Base-by-base conservation (phyloP, 768 basidiomycete genomes). In the Mycena maculata region DNA sequence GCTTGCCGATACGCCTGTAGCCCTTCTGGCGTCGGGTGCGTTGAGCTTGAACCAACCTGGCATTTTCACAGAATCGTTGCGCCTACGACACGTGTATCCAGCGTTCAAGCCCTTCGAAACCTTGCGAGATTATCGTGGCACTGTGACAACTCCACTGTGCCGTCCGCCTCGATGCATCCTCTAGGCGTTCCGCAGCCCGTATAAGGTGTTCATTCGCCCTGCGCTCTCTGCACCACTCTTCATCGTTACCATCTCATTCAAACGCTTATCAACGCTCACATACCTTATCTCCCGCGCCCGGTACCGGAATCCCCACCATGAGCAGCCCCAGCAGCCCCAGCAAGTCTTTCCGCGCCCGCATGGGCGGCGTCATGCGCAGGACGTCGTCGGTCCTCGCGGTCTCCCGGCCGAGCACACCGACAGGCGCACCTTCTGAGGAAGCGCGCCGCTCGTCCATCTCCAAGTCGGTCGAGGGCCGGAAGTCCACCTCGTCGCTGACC, bases 291-390 rank as follows among this genome's bases (percentile, higher is more conserved):
- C 22, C 16, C 27, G 33, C 54, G 28, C 45, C 30, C 58, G 30
- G 41, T 38, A 45, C 59, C 50, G 58, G 48, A 16, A 28, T 53
- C 56, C 70, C 67, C 49, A 65, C 67, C 22, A 78, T 76, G 74
- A 77, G 74, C 60, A 77, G 72, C 66, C 72, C 78, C 23, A 77
- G 74, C 60, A 77, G 72, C 66, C 72, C 78, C 23, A 68, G 52
- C 28, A 85, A 80, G 73, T 81, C 85, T 48, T 81, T 86, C 73
- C 89, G 90, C 77, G 78, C 82, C 42, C 88, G 90, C 54, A 85
- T 91, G 80, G 87, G 87, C 54, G 84, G 82, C 52, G 86, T 81
- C 56, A 81, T 90, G 74, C 85, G 89, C 10, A 87, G 90, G 56
- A 85, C 89, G 4, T 91, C 90, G 20, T 85, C 87, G 4, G 79